Evolutionary conservation across 2,329 filamentous ascomycete species (phyloP).

Genomic region (Epichloe gansuensis): DNA sequence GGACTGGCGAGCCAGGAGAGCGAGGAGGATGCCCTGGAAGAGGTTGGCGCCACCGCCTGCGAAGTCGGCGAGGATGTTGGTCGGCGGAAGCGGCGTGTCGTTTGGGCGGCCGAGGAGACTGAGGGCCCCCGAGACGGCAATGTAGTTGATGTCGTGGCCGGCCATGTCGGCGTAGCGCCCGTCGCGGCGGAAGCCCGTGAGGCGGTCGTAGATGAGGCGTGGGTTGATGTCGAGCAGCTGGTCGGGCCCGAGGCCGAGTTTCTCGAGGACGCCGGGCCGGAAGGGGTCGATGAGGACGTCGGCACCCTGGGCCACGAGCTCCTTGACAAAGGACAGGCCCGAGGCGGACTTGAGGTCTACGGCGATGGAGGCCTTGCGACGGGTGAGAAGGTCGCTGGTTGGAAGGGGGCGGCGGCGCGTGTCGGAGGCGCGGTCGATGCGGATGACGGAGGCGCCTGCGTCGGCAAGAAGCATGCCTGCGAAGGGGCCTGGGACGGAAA

Average conservation of each 20-base stretch:
- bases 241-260: slow-evolving; percentile 62
- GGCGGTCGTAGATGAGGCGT: slow-evolving; percentile 64
- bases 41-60: slow-evolving; percentile 76
- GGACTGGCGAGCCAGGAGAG: slow-evolving; percentile 51
- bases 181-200: slow-evolving; percentile 83
- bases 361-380: slow-evolving; percentile 68
- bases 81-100: slow-evolving; percentile 63
- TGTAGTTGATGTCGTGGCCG: slow-evolving; percentile 93
- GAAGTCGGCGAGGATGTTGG: slow-evolving; percentile 81
- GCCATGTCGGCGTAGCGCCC: slow-evolving; percentile 80
- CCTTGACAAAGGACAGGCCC: slow-evolving; percentile 53
- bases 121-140: slow-evolving; percentile 79
- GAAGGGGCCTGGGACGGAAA: slow-evolving; percentile 55
- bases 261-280: slow-evolving; percentile 81
- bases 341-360: slow-evolving; percentile 60
- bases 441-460: slow-evolving; percentile 76
- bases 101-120: slow-evolving; percentile 58
- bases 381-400: slow-evolving; percentile 62
- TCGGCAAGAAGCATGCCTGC: slow-evolving; percentile 81
- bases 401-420: slow-evolving; percentile 15
- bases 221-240: slow-evolving; percentile 56
- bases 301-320: slow-evolving; percentile 54
- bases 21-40: slow-evolving; percentile 71
- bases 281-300: slow-evolving; percentile 91
- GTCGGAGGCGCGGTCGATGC: slow-evolving; percentile 54